Evolutionary conservation across 2,329 filamentous ascomycete species (phyloP), one percentile per base, ranked within the genome.

Genomic region (Phaeosphaeria sp.): DNA sequence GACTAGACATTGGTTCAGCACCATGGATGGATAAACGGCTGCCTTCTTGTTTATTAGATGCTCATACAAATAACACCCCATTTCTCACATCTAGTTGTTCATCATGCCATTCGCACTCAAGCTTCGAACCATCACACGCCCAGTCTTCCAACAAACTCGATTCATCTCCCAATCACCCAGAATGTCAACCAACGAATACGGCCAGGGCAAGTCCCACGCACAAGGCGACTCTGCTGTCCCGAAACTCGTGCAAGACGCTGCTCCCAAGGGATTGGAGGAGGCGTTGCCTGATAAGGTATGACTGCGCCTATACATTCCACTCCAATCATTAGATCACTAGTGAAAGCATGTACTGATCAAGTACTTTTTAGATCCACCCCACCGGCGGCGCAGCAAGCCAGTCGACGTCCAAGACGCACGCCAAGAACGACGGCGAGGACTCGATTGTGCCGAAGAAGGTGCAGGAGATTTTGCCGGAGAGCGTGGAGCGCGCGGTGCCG

Each of bases 391-490:
- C 74, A 27, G 73, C 75, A 27, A 74, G 74, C 56, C 74, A 77
- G 49, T 65, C 61, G 2, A 69, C 67, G 18, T 59, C 59, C 54
- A 66, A 78, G 62, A 77, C 75, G 2, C 79, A 81, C 61, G 79
- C 78, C 3, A 74, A 74, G 48, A 73, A 77, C 6, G 71, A 68
- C 21, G 74, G 71, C 15, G 72, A 71, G 6, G 74, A 64, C 36
- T 77, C 74, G 17, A 78, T 76, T 18, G 80, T 82, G 0, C 80
- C 80, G 11, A 70, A 79, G 69, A 69, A 73, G 24, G 61, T 81
- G 6, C 80, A 82, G 64, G 77, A 82, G 67, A 75, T 72, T 40
- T 68, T 81, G 1, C 80, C 80, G 1, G 77, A 81, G 67, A 77
- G 74, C 30, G 63, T 82, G 4, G 80, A 82, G 72, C 74, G 78